phyloP scores from a whole-genome alignment of 2,329 filamentous ascomycete species.

The Aspergillus puulaauensis region DNA sequence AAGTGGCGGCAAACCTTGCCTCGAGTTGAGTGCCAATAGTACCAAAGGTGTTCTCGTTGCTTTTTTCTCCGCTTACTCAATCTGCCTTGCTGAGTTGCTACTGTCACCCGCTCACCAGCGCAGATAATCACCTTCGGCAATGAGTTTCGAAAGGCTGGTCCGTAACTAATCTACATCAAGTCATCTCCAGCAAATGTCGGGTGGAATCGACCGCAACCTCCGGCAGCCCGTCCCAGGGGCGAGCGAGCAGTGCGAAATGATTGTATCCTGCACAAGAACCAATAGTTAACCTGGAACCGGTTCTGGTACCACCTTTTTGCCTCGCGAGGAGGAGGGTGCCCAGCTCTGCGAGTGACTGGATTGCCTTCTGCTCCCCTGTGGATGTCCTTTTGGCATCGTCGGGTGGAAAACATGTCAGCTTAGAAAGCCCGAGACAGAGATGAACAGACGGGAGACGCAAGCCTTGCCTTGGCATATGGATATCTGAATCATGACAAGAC shows the following conservation, averaged over 20 bases:
- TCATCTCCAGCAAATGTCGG: not conserved
- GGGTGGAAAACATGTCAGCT: conserved; percentile 14
- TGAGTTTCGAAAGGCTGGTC: not conserved
- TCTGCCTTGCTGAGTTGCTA: not conserved
- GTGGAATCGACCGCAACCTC: not conserved
- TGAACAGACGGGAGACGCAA: conserved; percentile 1
- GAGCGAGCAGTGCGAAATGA: not conserved
- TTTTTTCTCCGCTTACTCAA: not conserved
- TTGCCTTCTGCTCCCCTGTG: conserved; percentile 17
- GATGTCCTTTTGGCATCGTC: conserved; percentile 11
- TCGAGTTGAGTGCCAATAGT: conserved; percentile 1
- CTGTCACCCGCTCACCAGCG: not conserved
- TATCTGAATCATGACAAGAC: not conserved
- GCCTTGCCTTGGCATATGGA: conserved; percentile 7
- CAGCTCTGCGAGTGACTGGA: conserved; percentile 9
- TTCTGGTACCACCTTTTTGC: conserved; percentile 1
- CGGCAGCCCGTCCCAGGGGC: not conserved
- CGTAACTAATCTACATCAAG: not conserved
- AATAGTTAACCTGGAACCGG: not conserved
- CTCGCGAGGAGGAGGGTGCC: conserved; percentile 7
- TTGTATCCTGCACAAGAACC: conserved; percentile 3
- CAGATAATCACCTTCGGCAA: not conserved
- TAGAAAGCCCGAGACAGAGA: not conserved
- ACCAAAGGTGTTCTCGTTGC: not conserved
- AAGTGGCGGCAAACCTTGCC: conserved; percentile 14